phyloP scores from a whole-genome alignment of 2,329 filamentous ascomycete species.

The Pseudocercospora cruenta region DNA sequence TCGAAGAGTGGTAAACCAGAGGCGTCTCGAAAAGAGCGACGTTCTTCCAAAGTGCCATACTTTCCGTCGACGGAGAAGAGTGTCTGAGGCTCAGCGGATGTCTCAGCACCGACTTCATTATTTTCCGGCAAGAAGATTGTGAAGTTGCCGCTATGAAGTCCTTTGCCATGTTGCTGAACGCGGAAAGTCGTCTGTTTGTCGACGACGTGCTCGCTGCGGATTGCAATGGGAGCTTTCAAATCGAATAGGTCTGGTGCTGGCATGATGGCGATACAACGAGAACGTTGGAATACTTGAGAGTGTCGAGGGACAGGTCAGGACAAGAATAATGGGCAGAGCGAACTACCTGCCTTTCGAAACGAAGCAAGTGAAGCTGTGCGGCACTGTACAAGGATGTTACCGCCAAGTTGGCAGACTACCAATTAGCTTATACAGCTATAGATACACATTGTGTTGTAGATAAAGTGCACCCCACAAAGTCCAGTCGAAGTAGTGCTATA shows the following conservation, averaged over 20 bases:
- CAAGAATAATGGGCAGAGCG: not conserved
- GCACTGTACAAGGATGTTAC: not conserved
- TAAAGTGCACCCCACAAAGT: not conserved
- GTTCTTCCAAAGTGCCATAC: conserved; percentile 12
- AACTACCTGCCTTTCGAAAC: not conserved
- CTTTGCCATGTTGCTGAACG: conserved; percentile 14
- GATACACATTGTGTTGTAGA: not conserved
- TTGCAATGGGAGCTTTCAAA: conserved; percentile 14
- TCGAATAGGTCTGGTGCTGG: not conserved
- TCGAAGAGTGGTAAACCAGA: conserved; percentile 30
- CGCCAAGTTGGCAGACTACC: not conserved
- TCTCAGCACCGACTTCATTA: not conserved
- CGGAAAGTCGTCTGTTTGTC: conserved; percentile 6
- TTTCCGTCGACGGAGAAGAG: conserved; percentile 17
- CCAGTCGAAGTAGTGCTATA: not conserved
- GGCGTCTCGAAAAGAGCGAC: conserved; percentile 27
- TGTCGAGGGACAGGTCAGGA: not conserved
- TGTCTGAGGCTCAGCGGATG: not conserved
- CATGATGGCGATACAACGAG: not conserved
- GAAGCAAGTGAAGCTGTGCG: not conserved
- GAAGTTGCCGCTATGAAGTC: conserved; percentile 10
- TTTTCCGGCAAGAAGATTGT: conserved; percentile 10
- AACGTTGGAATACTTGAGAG: not conserved
- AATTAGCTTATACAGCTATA: not conserved
- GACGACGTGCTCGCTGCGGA: conserved; percentile 11